Base-by-base conservation (phyloP, 2,329 filamentous ascomycete genomes). In the Nothomitra cinnamomea region DNA sequence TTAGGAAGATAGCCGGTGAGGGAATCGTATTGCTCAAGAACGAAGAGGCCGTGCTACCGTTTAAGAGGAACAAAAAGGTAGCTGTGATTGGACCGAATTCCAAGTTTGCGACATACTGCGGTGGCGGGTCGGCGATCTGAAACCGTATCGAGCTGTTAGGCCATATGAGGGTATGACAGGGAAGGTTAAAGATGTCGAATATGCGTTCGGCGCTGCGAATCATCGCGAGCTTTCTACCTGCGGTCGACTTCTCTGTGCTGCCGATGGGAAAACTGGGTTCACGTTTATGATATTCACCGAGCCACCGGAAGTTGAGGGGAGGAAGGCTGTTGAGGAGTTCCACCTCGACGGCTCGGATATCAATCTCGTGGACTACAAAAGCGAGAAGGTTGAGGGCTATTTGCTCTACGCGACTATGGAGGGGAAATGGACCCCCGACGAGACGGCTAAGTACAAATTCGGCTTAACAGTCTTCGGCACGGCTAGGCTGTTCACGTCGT, bases 11-110 rank as follows among this genome's bases (percentile, higher is more conserved):
- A 22, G 82, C 81, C 17, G 76, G 79, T 3, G 82, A 87, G 62
- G 79, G 79, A 2, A 79, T 86, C 7, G 83, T 87, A 1, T 70
- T 89, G 12, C 68, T 88, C 50, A 87, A 87, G 67, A 89, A 89
- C 58, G 75, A 85, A 12, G 73, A 74, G 38, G 70, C 69, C 13
- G 63, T 82, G 0, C 69, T 89, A 1, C 85, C 85, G 0, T 64
- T 83, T 2, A 74, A 74, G 69, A 32, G 10, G 28, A 10, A 32
- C 10, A 32, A 32, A 10, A 32, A 10, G 10, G 10, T 32, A 4
- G 28, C 74, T 10, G 68, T 78, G 17, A 76, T 79, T 55, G 76
- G 75, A 2, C 74, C 74, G 12, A 77, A 78, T 55, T 67, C 75
- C 10, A 73, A 71, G 51, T 64, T 67, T 28, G 65, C 69, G 22